Evolutionary conservation across 306 rosid species (phyloP).

Genomic region (Cicer arietinum): DNA sequence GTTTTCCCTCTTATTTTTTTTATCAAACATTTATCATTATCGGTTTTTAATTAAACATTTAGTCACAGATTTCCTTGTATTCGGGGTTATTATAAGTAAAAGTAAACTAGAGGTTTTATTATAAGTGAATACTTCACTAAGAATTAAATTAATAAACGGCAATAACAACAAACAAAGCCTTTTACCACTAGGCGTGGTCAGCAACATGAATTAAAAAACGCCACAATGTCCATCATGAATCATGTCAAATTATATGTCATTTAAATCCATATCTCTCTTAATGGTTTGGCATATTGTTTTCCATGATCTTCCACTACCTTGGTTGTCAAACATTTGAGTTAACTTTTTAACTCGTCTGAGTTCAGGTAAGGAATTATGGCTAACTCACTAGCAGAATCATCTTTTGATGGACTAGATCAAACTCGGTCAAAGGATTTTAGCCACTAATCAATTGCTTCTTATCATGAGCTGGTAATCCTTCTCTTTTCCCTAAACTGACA

Average conservation of each 20-base stretch:
- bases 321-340: neutral
- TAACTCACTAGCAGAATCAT: neutral
- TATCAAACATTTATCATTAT: neutral
- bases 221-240: neutral
- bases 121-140: neutral
- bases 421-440: neutral
- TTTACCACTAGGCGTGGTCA: neutral
- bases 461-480: neutral
- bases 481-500: neutral
- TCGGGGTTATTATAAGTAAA: neutral
- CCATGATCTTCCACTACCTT: neutral
- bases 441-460: too few relatives aligned
- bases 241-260: neutral
- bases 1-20: constrained; percentile 3
- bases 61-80: neutral
- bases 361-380: neutral
- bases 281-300: neutral
- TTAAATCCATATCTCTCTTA: neutral
- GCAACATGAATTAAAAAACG: neutral
- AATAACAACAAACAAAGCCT: neutral
- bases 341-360: neutral
- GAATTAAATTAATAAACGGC: neutral
- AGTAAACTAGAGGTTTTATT: neutral
- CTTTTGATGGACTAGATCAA: neutral
- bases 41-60: neutral